phyloP scores from a whole-genome alignment of 208 protist species.

The Wallacemonas sp. region DNA sequence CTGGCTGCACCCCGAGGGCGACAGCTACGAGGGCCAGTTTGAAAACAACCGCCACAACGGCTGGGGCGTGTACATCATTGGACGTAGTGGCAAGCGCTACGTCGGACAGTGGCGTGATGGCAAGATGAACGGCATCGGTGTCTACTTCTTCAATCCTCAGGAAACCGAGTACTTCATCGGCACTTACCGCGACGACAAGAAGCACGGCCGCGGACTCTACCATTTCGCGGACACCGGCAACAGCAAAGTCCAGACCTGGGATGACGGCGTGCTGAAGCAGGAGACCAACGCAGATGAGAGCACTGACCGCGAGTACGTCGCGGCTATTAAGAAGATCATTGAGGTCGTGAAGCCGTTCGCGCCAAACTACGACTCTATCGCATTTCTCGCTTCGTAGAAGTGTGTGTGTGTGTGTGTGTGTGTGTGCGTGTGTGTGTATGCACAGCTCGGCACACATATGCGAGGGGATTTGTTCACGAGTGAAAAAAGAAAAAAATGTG shows the following conservation, averaged over 20 bases:
- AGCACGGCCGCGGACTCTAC: conserved; percentile 84
- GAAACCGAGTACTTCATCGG: conserved; percentile 91
- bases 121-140: conserved; percentile 87
- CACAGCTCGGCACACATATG: too few species aligned
- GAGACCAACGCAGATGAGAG: conserved; percentile 52
- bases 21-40: conserved; percentile 90
- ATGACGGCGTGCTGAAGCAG: conserved; percentile 69
- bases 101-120: conserved; percentile 83
- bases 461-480: too few species aligned
- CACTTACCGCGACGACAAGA: conserved; percentile 78
- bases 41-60: conserved; percentile 86
- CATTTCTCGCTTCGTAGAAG: conserved; percentile 22
- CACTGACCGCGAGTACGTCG: conserved; percentile 48
- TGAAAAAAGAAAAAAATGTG: too few species aligned
- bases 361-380: conserved; percentile 64
- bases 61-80: conserved; percentile 91
- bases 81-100: conserved; percentile 85
- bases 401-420: too few species aligned
- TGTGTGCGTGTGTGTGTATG: too few species aligned
- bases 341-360: conserved; percentile 60
- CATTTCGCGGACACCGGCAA: conserved; percentile 76
- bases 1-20: conserved; percentile 87
- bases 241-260: conserved; percentile 80
- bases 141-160: conserved; percentile 90
- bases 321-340: conserved; percentile 61